Base-by-base conservation (phyloP, 495 filamentous ascomycete species). In the Podospora bellae-mahoneyi region DNA sequence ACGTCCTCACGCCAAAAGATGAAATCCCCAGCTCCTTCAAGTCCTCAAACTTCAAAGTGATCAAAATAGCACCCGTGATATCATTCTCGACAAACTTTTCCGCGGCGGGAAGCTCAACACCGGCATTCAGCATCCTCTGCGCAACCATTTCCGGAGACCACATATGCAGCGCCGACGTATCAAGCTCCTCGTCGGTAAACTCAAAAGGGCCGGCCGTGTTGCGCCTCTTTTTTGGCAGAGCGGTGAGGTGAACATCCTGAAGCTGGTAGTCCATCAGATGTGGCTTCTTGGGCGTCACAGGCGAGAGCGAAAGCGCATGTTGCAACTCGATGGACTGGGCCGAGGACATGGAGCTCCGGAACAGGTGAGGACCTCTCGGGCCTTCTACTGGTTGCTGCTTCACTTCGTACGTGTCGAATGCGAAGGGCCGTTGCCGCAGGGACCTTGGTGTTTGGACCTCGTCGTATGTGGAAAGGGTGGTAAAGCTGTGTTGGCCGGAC, bases 1-100 rank as follows among this genome's bases (percentile, higher is more conserved):
- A 86, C 64, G 92, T 92, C 23, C 95, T 87, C 70, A 94, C 92
- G 18, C 95, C 95, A 78, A 97, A 97, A 0, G 95, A 97, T n/a
- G 84, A 79, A 68, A 99, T 96, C 23, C 90, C 90, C 5, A 97
- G 88, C 79, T 99, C 95, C 73, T 93, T 93, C n/a, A 99, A 83
- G 74, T 97, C 93, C 44, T 97, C 92, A 71, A 91, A 87, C 73
- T 96, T 90, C n/a, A 99, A 81, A 18, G 91, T 89, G 27, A 94
- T 86, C 1, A 99, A 83, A 62, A 97, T 88, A 3, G 87, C 79
- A 0, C 95, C 95, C 26, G 89, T 89, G 76, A 99, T 97, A 74
- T 99, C 95, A 78, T 99, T 94, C 69, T 85, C 83, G 65, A 91
- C 83, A 71, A 99, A 97, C 72, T 89, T 91, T 64, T 96, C 87